Base-by-base conservation (phyloP, 2,329 filamentous ascomycete genomes). In the Penicillium paneum region DNA sequence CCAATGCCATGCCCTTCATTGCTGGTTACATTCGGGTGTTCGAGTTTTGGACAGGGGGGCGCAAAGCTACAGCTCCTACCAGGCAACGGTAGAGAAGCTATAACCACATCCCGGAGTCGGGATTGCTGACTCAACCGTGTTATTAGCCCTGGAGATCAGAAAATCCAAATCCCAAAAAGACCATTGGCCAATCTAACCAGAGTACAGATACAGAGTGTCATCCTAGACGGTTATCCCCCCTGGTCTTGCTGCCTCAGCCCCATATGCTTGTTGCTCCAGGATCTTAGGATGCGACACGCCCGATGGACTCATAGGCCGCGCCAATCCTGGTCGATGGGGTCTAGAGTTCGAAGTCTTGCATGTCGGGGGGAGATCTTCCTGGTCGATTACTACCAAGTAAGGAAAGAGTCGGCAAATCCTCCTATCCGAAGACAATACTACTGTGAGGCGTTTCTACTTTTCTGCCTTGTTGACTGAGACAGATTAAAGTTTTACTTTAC, bases 261-360 rank as follows among this genome's bases (percentile, higher is more conserved):
- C 34, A 58, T 53, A 62, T 62, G 62, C 45, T 55, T 43, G 60
- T 57, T 59, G 54, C 34, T 58, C 62, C 56, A 57, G 62, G 61
- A 62, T 62, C 55, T 57, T 44, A 24, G 24, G 40, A 58, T 54
- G 39, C 45, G 45, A 50, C 45, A 40, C 28, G 15, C 52, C 32
- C 28, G 8, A 17, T 50, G 26, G 34, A 44, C 32, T 32, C 51
- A 42, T 21, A 43, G 41, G 15, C 28, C 19, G 11, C 19, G 5
- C 21, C 21, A 40, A 48, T 21, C 52, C 46, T 44, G 46, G 52
- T 38, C 46, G 31, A 43, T 32, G 38, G 8, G 52, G 36, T 21
- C 36, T 53, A 53, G 50, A 49, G 43, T 40, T 4, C 29, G 35
- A 35, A 21, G 6, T 8, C 43, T 34, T 21, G 29, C n/a, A 41